Base-by-base conservation (phyloP, 2,329 filamentous ascomycete species). In the Alternaria postmessia region DNA sequence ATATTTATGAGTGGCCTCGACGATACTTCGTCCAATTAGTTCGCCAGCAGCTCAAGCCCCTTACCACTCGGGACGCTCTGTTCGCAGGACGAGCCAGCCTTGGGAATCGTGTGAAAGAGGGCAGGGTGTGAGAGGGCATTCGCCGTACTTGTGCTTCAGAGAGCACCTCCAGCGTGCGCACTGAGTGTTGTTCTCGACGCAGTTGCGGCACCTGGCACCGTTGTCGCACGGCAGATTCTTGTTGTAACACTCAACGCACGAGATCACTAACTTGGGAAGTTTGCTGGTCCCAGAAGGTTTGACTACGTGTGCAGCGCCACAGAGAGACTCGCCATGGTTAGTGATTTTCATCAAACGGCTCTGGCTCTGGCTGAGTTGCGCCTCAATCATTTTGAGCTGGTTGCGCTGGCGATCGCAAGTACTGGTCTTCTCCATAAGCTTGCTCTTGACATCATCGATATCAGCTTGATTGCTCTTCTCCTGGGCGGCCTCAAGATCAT, bases 141-240 rank as follows among this genome's bases (percentile, higher is more conserved):
- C 34, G 22, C 65, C 69, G 2, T 71, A 44, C 24, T 66, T 60
- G 22, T 76, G 72, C 38, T 65, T 62, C 14, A 72, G 28, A 5
- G 66, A 69, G 54, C 75, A 78, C 30, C 67, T 70, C 72, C 72
- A 77, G 2, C 75, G 66, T 3, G 57, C 54, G 44, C 75, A 78
- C 7, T 39, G 54, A 8, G 61, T 42, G 11, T 63, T 57, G 7
- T 59, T 60, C 8, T 70, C 66, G 1, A n/a, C 44, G 44, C 75
- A 78, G 47, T 62, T 65, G 6, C 59, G 63, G 60, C 75, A 78
- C 18, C 26, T 58, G 6, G 60, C 54, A 5, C 47, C 51, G 22
- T 56, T 57, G 34, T 78, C 75, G 58, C 75, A 78, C 1, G 51
- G 22, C 3, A 65, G 7, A 22, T 72, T 73, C 24, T 66, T 68